phyloP scores from a whole-genome alignment of 139 green algal genomes.

The Micractinium sp. region DNA sequence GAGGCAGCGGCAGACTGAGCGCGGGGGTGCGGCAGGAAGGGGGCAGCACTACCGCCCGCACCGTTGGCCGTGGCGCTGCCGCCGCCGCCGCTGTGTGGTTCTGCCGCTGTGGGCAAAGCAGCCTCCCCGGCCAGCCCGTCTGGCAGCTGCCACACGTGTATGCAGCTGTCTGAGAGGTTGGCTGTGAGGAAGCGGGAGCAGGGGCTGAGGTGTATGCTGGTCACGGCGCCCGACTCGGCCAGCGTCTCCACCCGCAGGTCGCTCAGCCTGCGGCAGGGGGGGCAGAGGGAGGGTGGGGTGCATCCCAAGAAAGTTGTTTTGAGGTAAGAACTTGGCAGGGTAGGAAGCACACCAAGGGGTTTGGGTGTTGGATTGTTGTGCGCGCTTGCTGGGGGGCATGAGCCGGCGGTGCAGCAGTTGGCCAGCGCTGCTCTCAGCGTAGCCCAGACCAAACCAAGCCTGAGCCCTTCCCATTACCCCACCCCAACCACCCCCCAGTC shows the following conservation, averaged over 20 bases:
- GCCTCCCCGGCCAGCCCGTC: not conserved
- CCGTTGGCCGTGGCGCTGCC: not conserved
- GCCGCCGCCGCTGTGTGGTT: not conserved
- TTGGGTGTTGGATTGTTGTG: too few relatives aligned
- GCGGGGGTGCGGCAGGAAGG: not conserved
- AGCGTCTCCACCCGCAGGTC: conserved; percentile 60
- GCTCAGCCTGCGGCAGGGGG: conserved; percentile 43
- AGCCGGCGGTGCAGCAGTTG: too few relatives aligned
- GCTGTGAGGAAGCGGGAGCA: conserved; percentile 70
- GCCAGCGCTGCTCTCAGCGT: not conserved
- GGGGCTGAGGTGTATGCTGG: conserved; percentile 62
- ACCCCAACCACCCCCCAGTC: too few relatives aligned
- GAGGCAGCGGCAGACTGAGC: not conserved
- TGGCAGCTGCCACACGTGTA: conserved; percentile 48
- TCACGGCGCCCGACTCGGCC: conserved; percentile 27
- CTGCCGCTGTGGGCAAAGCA: not conserved
- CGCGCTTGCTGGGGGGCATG: too few relatives aligned
- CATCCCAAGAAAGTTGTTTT: too few relatives aligned
- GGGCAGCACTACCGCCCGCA: not conserved
- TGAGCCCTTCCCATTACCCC: too few relatives aligned
- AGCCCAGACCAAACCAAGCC: too few relatives aligned
- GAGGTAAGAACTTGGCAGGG: too few relatives aligned
- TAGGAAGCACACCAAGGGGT: too few relatives aligned
- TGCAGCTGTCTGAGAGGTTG: conserved; percentile 37
- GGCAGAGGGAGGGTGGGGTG: not conserved